Conservation (phyloP, 2,329 filamentous ascomycete genomes). For the Drechslera avenae region DNA sequence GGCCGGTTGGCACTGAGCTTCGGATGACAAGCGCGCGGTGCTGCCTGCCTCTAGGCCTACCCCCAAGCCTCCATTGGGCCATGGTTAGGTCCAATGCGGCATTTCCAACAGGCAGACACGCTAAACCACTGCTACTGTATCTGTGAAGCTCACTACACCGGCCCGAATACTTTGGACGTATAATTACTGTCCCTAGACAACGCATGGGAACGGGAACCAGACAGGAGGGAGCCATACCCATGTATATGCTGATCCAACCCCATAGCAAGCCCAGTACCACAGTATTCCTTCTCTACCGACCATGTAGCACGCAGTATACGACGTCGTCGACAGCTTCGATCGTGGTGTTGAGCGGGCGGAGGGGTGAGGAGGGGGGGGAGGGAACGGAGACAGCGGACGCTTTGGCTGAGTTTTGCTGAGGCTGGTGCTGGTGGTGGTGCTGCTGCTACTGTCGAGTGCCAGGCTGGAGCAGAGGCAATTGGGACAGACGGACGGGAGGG, state of each 20-base stretch:
- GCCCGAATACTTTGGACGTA: constrained; percentile 12
- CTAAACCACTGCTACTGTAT: constrained; percentile 15
- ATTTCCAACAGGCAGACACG: constrained; percentile 32
- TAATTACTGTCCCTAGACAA: constrained; percentile 11
- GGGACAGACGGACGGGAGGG: constrained; percentile 33
- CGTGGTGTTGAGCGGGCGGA: constrained; percentile 20
- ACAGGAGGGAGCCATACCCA: constrained; percentile 45
- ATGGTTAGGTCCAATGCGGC: constrained; percentile 21
- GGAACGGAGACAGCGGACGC: constrained; percentile 24
- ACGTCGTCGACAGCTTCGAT: constrained; percentile 24
- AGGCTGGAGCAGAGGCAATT: constrained; percentile 29
- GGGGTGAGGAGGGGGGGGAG: constrained; percentile 8
- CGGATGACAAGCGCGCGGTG: constrained; percentile 42
- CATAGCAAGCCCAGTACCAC: constrained; percentile 47
- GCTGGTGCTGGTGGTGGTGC: neutral
- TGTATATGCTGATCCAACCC: constrained; percentile 50
- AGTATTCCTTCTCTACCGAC: constrained; percentile 30
- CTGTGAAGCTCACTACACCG: constrained; percentile 21
- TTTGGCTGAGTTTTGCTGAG: constrained; percentile 25
- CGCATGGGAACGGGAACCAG: constrained; percentile 22
- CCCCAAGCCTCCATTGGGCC: constrained; percentile 29
- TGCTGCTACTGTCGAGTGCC: constrained; percentile 15
- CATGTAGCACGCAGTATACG: constrained; percentile 38
- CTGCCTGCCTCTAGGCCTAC: constrained; percentile 44
- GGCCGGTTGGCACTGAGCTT: constrained; percentile 34